Base-by-base conservation (phyloP, 257 asterid species). In the Petrea volubilis region DNA sequence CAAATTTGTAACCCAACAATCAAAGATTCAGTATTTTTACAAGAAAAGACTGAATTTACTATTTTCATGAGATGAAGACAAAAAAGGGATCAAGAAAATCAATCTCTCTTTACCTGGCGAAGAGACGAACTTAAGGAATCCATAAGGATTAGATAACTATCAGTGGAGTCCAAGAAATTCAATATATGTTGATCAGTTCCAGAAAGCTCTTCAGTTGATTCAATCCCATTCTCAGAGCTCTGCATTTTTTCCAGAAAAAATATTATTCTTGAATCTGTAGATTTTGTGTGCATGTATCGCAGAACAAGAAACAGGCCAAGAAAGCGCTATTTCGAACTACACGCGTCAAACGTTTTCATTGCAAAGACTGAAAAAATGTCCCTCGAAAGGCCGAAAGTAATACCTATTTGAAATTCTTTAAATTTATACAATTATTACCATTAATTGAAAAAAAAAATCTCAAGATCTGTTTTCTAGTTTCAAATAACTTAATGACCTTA, bases 111-210 rank as follows among this genome's bases (percentile, higher is more conserved):
- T 71, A 91, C 97, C 97, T 91, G 89, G 64, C 97, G 96, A 79
- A 94, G 97, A 36, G 90, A 70, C 50, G 99, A 86, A 65, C 93
- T 86, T 51, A 91, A 53, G 36, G 90, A 81, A 80, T 89, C 84
- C 83, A 85, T 76, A 3, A 87, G 91, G 68, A 40, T 73, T 21
- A 94, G 81, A 76, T 91, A 91, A 70, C 51, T 61, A 73, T 94
- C 97, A 84, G 70, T 69, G 49, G 97, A 94, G 77, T 94, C 98
- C 69, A 94, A 77, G 70, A 93, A 85, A 67, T 81, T 74, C 70
- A 91, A 9, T 14, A 86, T 56, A 41, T 86, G 81, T 34, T 64
- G 79, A n/a, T 92, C 97, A 18, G 64, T 70, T 67, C 75, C 82
- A 56, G 41, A 51, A n/a, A 78, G 49, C 67, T 31, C 46, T 15